Evolutionary conservation across 2,329 filamentous ascomycete species (phyloP).

Genomic region (Eutypa lata): DNA sequence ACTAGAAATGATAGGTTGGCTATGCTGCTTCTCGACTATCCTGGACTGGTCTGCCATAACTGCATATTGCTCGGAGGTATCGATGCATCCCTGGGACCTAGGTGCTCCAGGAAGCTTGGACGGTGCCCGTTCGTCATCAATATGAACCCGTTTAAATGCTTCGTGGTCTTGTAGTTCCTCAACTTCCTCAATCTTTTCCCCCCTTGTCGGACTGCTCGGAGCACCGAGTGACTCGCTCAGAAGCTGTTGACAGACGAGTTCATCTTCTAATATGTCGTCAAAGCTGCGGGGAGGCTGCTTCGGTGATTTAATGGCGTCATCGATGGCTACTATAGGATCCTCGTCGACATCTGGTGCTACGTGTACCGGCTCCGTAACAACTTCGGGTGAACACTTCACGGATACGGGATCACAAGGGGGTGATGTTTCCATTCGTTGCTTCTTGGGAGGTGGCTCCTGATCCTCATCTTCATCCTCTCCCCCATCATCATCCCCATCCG

Average conservation of each 20-base stretch:
- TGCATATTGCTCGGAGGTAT: too few relatives aligned
- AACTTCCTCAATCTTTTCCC: background rate
- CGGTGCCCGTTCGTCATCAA: background rate
- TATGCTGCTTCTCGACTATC: too few relatives aligned
- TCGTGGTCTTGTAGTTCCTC: background rate
- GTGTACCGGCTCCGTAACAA: constrained; percentile 1
- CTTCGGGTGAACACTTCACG: constrained; percentile 8
- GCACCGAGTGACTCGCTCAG: constrained; percentile 7
- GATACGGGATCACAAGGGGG: background rate
- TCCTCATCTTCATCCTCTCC: constrained; percentile 3
- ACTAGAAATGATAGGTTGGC: background rate
- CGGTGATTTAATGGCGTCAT: background rate
- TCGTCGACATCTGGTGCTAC: background rate
- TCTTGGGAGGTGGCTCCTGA: constrained; percentile 13
- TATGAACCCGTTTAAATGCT: background rate
- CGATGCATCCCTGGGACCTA: too few relatives aligned
- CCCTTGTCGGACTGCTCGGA: background rate
- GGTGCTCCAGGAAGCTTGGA: background rate
- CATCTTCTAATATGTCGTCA: constrained; percentile 5
- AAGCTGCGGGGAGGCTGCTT: background rate
- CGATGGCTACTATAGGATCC: background rate
- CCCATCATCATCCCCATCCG: constrained; percentile 7
- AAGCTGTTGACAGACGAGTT: constrained; percentile 6
- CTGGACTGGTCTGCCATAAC: too few relatives aligned
- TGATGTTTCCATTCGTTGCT: constrained; percentile 9